Evolutionary conservation across 1,284 basidiomycete species (phyloP).

Genomic region (Cutaneotrichosporon sp.): DNA sequence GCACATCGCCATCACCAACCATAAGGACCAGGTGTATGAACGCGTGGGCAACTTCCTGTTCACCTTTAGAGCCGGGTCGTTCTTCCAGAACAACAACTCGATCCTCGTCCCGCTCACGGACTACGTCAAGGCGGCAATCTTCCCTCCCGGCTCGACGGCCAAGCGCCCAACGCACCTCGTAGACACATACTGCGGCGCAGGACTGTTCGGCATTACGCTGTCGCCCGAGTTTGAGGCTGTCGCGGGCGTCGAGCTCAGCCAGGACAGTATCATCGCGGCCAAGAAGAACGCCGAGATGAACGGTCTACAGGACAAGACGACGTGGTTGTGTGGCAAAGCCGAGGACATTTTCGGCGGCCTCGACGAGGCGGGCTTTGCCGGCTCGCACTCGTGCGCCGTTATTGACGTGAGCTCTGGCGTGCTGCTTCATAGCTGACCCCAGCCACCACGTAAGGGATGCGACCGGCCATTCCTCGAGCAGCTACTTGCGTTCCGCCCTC

Average conservation of each 20-base stretch:
- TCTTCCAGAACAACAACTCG: conserved; percentile 98
- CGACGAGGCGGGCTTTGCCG: conserved; percentile 35
- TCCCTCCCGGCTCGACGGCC: conserved; percentile 44
- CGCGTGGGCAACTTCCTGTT: conserved; percentile 75
- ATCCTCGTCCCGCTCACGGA: conserved; percentile 76
- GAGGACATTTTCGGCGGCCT: conserved; percentile 53
- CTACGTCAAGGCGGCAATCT: conserved; percentile 73
- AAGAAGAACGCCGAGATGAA: conserved; percentile 77
- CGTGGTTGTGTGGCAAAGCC: conserved; percentile 54
- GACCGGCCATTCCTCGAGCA: conserved; percentile 76
- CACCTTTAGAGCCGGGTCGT: conserved; percentile 80
- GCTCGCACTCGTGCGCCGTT: conserved; percentile 40
- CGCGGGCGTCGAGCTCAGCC: conserved; percentile 83
- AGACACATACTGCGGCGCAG: conserved; percentile 83
- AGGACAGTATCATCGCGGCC: conserved; percentile 69
- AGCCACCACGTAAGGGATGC: conserved; percentile 87
- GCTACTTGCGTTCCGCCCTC: conserved; percentile 64
- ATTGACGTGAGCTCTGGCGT: conserved; percentile 43
- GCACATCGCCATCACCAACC: conserved; percentile 77
- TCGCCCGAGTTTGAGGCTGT: conserved; percentile 69
- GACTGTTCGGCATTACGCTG: conserved; percentile 86
- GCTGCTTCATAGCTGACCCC: background rate
- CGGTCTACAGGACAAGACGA: conserved; percentile 44
- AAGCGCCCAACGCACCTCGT: conserved; percentile 69
- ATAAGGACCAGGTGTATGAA: conserved; percentile 75